These are phyloP conservation scores for Globisporangium mamillatum DNA, from an alignment of 352 stramenopile species.

Conservation along the genomic window DNA sequence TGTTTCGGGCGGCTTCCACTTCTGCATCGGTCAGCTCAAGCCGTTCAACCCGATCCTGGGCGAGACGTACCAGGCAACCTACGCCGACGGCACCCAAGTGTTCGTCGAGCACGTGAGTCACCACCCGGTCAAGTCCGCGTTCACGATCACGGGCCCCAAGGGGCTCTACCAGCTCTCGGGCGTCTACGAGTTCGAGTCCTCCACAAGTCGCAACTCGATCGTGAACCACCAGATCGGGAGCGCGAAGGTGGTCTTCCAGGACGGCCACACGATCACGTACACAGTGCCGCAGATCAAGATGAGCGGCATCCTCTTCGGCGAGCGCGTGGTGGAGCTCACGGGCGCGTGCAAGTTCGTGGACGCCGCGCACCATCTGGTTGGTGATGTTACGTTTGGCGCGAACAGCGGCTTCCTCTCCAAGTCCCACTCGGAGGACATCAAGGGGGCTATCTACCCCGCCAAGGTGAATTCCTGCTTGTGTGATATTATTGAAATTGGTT, in stretches of 20 bases:
- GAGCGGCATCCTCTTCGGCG: constrained; percentile 65
- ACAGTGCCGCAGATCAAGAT: constrained; percentile 81
- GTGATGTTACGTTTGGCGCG: constrained; percentile 57
- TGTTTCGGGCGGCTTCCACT: constrained; percentile 62
- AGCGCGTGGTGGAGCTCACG: constrained; percentile 67
- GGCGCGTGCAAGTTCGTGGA: constrained; percentile 57
- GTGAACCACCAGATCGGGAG: constrained; percentile 59
- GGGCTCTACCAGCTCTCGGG: constrained; percentile 53
- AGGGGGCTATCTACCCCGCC: constrained; percentile 52
- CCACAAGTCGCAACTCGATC: constrained; percentile 65
- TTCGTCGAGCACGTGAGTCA: constrained; percentile 72
- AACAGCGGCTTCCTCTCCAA: constrained; percentile 72
- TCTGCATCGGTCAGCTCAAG: constrained; percentile 71
- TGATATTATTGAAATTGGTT: background rate
- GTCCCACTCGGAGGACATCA: constrained; percentile 63
- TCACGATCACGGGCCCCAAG: constrained; percentile 43
- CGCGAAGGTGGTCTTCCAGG: constrained; percentile 44
- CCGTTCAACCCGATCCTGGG: constrained; percentile 82
- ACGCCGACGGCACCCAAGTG: constrained; percentile 65
- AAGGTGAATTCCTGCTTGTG: constrained; percentile 27
- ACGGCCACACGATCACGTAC: constrained; percentile 55
- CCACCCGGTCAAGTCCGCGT: constrained; percentile 67
- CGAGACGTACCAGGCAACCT: constrained; percentile 75
- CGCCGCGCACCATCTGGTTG: constrained; percentile 32
- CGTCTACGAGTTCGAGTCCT: constrained; percentile 69